These are phyloP conservation scores for Phaeomoniella chlamydospora DNA, from an alignment of 2,329 filamentous ascomycete species.

Conservation along the genomic window DNA sequence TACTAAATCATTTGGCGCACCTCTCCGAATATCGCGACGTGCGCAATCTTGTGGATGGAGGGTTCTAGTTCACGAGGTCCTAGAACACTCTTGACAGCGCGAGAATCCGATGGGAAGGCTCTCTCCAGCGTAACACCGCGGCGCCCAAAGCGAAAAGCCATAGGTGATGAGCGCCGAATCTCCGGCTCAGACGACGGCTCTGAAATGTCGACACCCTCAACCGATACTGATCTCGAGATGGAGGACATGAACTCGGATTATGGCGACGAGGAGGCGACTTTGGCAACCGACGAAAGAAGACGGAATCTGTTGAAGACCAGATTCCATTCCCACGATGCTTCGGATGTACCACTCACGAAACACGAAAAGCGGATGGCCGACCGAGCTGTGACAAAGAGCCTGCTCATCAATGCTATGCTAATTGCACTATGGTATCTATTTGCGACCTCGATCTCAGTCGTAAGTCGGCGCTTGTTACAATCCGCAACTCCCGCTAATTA, in stretches of 20 bases:
- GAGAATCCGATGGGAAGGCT: background rate
- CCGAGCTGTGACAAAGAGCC: slow-evolving; percentile 52
- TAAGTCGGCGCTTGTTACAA: too few relatives aligned
- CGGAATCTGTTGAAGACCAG: slow-evolving; percentile 53
- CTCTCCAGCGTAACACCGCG: background rate
- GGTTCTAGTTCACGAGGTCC: background rate
- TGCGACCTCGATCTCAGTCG: slow-evolving; percentile 81
- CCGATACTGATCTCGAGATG: slow-evolving; percentile 43
- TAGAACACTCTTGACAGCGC: background rate
- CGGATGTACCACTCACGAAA: slow-evolving; percentile 44
- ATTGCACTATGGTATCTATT: slow-evolving; percentile 86
- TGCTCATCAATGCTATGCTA: slow-evolving; percentile 62
- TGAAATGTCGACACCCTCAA: slow-evolving; percentile 24
- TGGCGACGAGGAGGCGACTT: slow-evolving; percentile 73
- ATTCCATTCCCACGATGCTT: slow-evolving; percentile 55
- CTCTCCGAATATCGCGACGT: background rate
- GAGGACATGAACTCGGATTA: slow-evolving; percentile 51
- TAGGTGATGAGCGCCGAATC: slow-evolving; percentile 2
- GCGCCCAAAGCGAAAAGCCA: background rate
- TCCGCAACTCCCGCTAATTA: too few relatives aligned
- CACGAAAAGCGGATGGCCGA: slow-evolving; percentile 61
- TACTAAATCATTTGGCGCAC: too few relatives aligned
- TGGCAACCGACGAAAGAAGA: slow-evolving; percentile 59
- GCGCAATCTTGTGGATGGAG: background rate
- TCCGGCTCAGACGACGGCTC: slow-evolving; percentile 10